Evolutionary conservation across 2,329 filamentous ascomycete genomes (phyloP).

Genomic region (Neopestalotiopsis sp.): DNA sequence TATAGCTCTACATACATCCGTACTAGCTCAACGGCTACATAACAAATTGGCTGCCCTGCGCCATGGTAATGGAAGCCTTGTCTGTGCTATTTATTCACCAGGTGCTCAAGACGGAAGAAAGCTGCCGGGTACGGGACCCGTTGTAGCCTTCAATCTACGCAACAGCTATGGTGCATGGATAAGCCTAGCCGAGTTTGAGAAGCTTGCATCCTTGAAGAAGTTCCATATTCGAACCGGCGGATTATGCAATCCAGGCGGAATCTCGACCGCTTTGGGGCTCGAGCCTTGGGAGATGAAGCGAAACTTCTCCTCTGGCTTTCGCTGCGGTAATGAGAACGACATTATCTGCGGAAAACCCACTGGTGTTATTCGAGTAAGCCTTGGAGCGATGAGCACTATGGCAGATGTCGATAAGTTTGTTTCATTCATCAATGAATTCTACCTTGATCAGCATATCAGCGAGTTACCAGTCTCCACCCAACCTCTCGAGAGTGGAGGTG

Average conservation of each 20-base stretch:
- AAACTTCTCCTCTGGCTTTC: slow-evolving; percentile 84
- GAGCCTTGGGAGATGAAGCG: slow-evolving; percentile 81
- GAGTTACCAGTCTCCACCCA: not conserved
- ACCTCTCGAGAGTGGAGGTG: not conserved
- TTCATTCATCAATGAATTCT: slow-evolving; percentile 75
- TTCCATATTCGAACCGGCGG: slow-evolving; percentile 89
- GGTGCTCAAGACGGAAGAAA: slow-evolving; percentile 36
- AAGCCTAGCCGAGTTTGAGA: slow-evolving; percentile 85
- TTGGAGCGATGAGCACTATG: slow-evolving; percentile 88
- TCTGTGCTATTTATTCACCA: slow-evolving; percentile 70
- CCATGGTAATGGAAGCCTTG: slow-evolving; percentile 71
- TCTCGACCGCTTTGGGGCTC: slow-evolving; percentile 75
- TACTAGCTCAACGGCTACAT: slow-evolving; percentile 65
- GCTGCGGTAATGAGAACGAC: slow-evolving; percentile 84
- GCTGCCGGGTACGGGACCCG: slow-evolving; percentile 65
- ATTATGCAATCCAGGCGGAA: slow-evolving; percentile 89
- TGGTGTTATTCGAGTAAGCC: slow-evolving; percentile 82
- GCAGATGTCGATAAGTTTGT: slow-evolving; percentile 77
- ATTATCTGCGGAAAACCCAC: slow-evolving; percentile 85
- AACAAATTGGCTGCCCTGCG: slow-evolving; percentile 61
- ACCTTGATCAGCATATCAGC: slow-evolving; percentile 39
- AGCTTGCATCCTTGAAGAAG: slow-evolving; percentile 76
- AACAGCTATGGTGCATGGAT: slow-evolving; percentile 75
- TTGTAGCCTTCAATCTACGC: slow-evolving; percentile 83
- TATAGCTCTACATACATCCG: slow-evolving; percentile 74